These are phyloP conservation scores for Porodaedalea pini DNA, from an alignment of 1,284 basidiomycete species.

Conservation along the genomic window DNA sequence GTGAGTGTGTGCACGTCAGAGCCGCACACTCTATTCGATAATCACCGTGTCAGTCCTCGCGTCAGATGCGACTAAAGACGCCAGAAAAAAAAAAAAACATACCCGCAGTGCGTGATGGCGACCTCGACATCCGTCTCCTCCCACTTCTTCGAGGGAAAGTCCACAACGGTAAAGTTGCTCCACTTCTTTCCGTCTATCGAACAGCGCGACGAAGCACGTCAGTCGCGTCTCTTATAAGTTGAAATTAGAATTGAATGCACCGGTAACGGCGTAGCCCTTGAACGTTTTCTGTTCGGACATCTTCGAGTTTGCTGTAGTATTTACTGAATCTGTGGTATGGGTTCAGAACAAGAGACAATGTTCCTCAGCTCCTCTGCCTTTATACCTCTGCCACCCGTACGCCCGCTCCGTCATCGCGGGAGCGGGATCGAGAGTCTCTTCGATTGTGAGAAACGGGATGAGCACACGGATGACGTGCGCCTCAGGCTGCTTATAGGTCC, in stretches of 20 bases:
- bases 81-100: constrained; percentile 20
- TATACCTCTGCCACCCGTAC: background rate
- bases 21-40: constrained; percentile 23
- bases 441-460: too few relatives aligned
- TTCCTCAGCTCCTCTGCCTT: background rate
- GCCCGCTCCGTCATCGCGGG: background rate
- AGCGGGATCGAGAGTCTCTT: too few relatives aligned
- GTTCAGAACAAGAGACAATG: background rate
- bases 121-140: constrained; percentile 38
- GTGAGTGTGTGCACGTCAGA: constrained; percentile 36
- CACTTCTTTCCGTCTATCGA: constrained; percentile 30
- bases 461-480: background rate
- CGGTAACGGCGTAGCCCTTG: constrained; percentile 19
- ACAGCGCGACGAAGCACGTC: background rate
- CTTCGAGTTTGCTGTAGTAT: background rate
- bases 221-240: background rate
- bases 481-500: background rate
- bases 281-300: constrained; percentile 17
- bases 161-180: constrained; percentile 41
- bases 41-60: background rate
- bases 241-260: background rate
- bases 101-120: constrained; percentile 38
- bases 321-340: background rate
- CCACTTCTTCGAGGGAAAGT: constrained; percentile 34
- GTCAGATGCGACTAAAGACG: too few relatives aligned